Conservation (phyloP, 192 early-diverging fungal species). For the Backusella luteola region DNA sequence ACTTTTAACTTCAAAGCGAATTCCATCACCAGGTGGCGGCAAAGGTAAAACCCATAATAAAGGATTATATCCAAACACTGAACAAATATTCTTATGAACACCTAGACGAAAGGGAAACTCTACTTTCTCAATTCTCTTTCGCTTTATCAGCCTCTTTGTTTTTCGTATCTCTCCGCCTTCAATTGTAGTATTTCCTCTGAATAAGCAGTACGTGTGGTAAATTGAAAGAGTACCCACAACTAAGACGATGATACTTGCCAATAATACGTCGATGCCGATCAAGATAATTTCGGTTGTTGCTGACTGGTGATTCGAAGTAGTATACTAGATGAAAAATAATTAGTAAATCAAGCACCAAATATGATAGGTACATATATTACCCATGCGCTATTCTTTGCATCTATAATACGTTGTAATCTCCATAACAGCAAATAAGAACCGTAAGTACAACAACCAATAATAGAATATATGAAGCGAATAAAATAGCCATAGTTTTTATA, state of each 20-base stretch:
- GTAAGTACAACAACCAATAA: slow-evolving; percentile 54
- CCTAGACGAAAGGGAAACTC: slow-evolving; percentile 85
- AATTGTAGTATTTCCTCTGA: slow-evolving; percentile 70
- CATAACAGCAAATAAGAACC: slow-evolving; percentile 53
- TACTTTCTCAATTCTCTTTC: slow-evolving; percentile 48
- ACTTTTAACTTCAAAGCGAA: slow-evolving; percentile 55
- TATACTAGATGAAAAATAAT: background rate
- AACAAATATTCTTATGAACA: slow-evolving; percentile 60
- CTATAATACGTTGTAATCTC: slow-evolving; percentile 48
- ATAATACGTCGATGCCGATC: slow-evolving; percentile 54
- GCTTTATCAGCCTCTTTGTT: slow-evolving; percentile 55
- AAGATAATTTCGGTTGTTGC: background rate
- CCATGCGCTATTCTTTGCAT: background rate
- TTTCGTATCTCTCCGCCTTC: slow-evolving; percentile 70
- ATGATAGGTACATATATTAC: background rate
- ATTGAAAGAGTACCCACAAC: slow-evolving; percentile 61
- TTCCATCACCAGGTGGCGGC: slow-evolving; percentile 59
- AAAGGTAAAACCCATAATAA: slow-evolving; percentile 75
- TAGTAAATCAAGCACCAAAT: background rate
- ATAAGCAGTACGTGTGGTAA: slow-evolving; percentile 68
- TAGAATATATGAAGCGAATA: slow-evolving; percentile 76
- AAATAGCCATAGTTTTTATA: slow-evolving; percentile 73
- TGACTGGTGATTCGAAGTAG: background rate
- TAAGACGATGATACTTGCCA: slow-evolving; percentile 67
- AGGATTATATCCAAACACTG: slow-evolving; percentile 62